Evolutionary conservation across 345 rosid genomes (phyloP).

Genomic region (Fremontodendron californicum): DNA sequence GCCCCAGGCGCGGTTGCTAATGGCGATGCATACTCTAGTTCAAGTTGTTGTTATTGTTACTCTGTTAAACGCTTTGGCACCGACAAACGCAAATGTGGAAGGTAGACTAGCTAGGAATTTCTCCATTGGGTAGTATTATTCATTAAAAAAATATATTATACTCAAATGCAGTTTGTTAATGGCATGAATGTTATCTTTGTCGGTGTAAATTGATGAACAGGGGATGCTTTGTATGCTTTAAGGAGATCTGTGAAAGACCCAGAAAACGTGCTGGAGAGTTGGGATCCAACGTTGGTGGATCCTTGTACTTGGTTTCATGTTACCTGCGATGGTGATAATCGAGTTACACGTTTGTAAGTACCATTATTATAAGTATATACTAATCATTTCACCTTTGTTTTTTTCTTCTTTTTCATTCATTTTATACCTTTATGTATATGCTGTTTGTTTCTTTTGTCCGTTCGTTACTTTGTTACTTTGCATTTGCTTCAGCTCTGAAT

Average conservation of each 20-base stretch:
- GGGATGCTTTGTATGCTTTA: slow-evolving; percentile 64
- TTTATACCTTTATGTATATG: no score
- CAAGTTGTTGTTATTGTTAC: slow-evolving; percentile 25
- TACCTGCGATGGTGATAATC: slow-evolving; percentile 53
- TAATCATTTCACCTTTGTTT: neutral
- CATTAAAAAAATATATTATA: neutral
- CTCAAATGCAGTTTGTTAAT: neutral
- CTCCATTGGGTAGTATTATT: neutral
- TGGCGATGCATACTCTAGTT: slow-evolving; percentile 29
- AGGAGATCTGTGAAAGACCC: slow-evolving; percentile 66
- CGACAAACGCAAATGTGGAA: slow-evolving; percentile 45
- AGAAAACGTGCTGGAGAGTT: slow-evolving; percentile 58
- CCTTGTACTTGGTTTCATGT: slow-evolving; percentile 86
- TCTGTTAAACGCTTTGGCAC: slow-evolving; percentile 17
- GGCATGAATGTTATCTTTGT: neutral
- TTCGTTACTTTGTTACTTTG: no score
- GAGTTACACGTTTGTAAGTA: slow-evolving; percentile 63
- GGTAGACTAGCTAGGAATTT: slow-evolving; percentile 24
- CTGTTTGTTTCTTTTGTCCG: no score
- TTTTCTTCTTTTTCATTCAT: no score
- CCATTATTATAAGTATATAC: no score
- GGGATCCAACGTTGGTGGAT: slow-evolving; percentile 77
- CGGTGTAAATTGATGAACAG: slow-evolving; percentile 27
- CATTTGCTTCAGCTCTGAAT: neutral
- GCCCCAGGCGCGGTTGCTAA: slow-evolving; percentile 4